These are phyloP conservation scores for Phaeosphaeriaceae sp. DNA, from an alignment of 2,329 filamentous ascomycete species.

Conservation along the genomic window DNA sequence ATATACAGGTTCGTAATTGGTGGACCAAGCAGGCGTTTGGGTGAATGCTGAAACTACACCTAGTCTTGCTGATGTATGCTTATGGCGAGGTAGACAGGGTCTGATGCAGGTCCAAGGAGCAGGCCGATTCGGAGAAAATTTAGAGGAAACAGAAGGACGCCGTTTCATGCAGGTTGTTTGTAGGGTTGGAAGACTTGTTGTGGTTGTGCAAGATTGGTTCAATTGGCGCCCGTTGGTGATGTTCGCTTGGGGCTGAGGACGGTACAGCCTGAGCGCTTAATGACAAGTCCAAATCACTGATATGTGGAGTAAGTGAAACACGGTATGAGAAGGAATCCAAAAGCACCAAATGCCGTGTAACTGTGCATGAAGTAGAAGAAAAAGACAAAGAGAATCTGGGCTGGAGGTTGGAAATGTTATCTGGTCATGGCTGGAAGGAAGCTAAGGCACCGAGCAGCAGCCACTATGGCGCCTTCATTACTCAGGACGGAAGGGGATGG, in stretches of 20 bases:
- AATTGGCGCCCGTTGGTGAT: conserved; percentile 38
- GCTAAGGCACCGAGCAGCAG: conserved; percentile 29
- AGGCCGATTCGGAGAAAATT: conserved; percentile 23
- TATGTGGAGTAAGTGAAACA: conserved; percentile 38
- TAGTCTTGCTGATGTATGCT: conserved; percentile 25
- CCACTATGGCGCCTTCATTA: conserved; percentile 32
- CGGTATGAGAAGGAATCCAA: conserved; percentile 30
- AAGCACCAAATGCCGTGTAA: conserved; percentile 29
- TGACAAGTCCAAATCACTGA: conserved; percentile 34
- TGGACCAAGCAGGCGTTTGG: conserved; percentile 24
- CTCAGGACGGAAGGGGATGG: conserved; percentile 21
- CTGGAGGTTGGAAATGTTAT: conserved; percentile 18
- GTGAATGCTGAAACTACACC: conserved; percentile 37
- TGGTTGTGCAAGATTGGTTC: conserved; percentile 36
- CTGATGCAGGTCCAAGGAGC: conserved; percentile 25
- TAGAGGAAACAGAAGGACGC: conserved; percentile 20
- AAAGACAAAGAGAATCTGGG: conserved; percentile 16
- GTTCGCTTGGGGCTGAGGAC: conserved; percentile 27
- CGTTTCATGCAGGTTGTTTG: conserved; percentile 29
- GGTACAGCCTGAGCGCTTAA: conserved; percentile 43
- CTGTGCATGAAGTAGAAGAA: conserved; percentile 18
- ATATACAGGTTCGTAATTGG: conserved; percentile 28
- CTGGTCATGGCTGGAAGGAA: conserved; percentile 22
- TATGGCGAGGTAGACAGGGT: conserved; percentile 40
- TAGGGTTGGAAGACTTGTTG: conserved; percentile 21